phyloP scores from a whole-genome alignment of 2,329 filamentous ascomycete species.

The Fulvia fulva region DNA sequence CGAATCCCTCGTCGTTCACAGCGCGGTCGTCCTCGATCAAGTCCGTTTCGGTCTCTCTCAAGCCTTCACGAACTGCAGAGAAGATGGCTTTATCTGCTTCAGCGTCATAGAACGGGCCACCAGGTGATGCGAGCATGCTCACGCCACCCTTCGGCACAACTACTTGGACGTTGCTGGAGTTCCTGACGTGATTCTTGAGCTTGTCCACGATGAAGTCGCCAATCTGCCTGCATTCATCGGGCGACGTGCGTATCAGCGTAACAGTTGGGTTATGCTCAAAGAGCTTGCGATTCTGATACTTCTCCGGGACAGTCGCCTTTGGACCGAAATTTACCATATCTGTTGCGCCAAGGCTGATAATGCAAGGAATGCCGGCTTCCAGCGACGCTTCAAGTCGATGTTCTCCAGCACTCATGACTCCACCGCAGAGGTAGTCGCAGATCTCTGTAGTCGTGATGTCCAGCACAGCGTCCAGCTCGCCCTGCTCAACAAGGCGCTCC shows the following conservation, averaged over 20 bases:
- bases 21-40: conserved; percentile 49
- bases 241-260: conserved; percentile 61
- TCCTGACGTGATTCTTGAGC: conserved; percentile 41
- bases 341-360: conserved; percentile 48
- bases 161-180: conserved; percentile 48
- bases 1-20: conserved; percentile 55
- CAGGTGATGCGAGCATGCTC: conserved; percentile 56
- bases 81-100: conserved; percentile 48
- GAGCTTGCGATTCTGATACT: conserved; percentile 50
- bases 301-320: conserved; percentile 51
- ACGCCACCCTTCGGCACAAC: conserved; percentile 59
- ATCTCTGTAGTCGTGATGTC: conserved; percentile 71
- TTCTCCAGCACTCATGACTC: conserved; percentile 58
- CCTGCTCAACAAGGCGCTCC: conserved; percentile 59
- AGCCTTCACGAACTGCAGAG: conserved; percentile 44
- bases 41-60: conserved; percentile 46
- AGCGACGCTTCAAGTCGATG: conserved; percentile 56
- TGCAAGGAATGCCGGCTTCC: conserved; percentile 54
- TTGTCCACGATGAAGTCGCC: conserved; percentile 55
- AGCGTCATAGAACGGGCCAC: conserved; percentile 51
- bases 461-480: conserved; percentile 60
- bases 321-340: conserved; percentile 65
- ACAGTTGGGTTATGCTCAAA: conserved; percentile 63
- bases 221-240: conserved; percentile 54
- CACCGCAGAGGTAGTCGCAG: conserved; percentile 60